These are phyloP conservation scores for Hortiboletus flavorubellus DNA, from an alignment of 768 basidiomycete species.

Conservation along the genomic window DNA sequence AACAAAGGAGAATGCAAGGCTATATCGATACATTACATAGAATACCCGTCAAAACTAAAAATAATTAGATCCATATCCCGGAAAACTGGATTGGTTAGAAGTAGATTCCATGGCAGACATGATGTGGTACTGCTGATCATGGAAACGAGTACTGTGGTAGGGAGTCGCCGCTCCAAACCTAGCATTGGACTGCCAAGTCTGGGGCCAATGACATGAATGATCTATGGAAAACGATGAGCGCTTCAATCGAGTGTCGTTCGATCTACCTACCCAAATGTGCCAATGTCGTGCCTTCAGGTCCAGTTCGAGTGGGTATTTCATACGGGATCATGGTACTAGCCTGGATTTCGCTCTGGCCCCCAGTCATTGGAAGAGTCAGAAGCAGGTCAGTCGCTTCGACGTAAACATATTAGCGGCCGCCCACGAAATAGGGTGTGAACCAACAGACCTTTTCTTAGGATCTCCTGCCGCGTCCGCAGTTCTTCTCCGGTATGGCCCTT, in stretches of 20 bases:
- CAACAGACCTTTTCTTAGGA: slow-evolving; percentile 15
- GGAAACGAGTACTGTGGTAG: background rate
- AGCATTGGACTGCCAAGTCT: background rate
- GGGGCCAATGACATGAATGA: background rate
- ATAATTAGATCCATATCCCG: background rate
- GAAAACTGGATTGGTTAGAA: background rate
- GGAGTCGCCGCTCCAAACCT: background rate
- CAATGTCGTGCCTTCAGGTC: background rate
- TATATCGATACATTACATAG: background rate
- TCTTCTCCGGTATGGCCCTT: slow-evolving; percentile 11
- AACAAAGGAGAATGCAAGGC: background rate
- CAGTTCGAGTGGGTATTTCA: background rate
- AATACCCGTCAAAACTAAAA: background rate
- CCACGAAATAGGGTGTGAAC: background rate
- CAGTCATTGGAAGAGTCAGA: background rate
- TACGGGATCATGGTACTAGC: background rate
- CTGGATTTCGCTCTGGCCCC: background rate
- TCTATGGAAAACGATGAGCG: slow-evolving; percentile 4
- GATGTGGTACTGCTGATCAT: slow-evolving; percentile 1
- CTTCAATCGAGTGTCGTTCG: background rate
- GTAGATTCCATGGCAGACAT: background rate
- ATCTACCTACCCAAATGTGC: slow-evolving; percentile 1
- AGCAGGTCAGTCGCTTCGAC: slow-evolving; percentile 11
- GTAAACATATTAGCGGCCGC: background rate
- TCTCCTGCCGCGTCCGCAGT: slow-evolving; percentile 16